phyloP scores from a whole-genome alignment of 2,329 filamentous ascomycete genomes.

The Penicillium sp. region DNA sequence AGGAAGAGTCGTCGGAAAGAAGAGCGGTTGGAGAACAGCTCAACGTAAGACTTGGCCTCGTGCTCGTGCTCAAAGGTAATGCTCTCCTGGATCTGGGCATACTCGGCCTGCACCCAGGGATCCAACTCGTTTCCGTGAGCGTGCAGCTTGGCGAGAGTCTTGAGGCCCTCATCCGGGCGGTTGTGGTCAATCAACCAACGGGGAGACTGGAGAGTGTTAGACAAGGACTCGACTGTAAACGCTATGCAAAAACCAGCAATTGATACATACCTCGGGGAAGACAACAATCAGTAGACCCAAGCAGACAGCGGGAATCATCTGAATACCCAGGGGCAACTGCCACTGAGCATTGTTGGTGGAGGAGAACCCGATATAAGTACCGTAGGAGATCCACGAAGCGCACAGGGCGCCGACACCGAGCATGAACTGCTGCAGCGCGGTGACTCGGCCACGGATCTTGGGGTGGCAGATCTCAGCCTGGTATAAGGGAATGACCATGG shows the following conservation, averaged over 20 bases:
- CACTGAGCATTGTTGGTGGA: constrained; percentile 60
- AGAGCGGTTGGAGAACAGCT: constrained; percentile 70
- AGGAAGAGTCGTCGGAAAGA: constrained; percentile 75
- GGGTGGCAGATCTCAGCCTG: constrained; percentile 82
- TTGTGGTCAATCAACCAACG: constrained; percentile 79
- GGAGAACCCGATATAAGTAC: constrained; percentile 60
- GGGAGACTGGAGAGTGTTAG: constrained; percentile 51
- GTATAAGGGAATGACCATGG: constrained; percentile 73
- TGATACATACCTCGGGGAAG: constrained; percentile 67
- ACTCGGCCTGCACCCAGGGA: constrained; percentile 74
- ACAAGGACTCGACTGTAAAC: background rate
- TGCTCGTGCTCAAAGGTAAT: constrained; percentile 71
- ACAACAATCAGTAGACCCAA: constrained; percentile 69
- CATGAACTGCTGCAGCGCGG: constrained; percentile 82
- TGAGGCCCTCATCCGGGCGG: constrained; percentile 67
- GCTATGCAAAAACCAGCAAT: background rate
- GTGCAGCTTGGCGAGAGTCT: constrained; percentile 72
- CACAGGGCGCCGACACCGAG: constrained; percentile 74
- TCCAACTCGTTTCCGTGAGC: constrained; percentile 70
- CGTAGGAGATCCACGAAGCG: constrained; percentile 76
- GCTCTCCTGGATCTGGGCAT: constrained; percentile 70
- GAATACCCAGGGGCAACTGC: constrained; percentile 71
- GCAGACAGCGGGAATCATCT: constrained; percentile 71
- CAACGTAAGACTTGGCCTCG: constrained; percentile 71
- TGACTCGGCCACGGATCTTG: constrained; percentile 75